Evolutionary conservation across 2,329 filamentous ascomycete species (phyloP).

Genomic region (Sphaerulina musiva): DNA sequence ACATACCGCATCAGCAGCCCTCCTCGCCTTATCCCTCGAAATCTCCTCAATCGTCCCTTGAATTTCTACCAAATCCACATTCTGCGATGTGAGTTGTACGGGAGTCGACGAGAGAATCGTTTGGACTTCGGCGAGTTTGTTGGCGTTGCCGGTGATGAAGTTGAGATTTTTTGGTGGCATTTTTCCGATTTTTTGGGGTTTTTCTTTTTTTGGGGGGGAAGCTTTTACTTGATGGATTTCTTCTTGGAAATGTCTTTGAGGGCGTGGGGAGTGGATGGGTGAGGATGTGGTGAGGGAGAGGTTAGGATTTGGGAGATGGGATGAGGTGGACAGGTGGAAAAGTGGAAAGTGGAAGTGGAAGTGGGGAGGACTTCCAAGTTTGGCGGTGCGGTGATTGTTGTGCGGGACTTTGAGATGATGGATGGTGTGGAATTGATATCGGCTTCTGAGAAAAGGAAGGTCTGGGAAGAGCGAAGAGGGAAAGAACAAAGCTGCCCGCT

Average conservation of each 20-base stretch:
- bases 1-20: conserved; percentile 69
- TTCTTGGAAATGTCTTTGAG: too few relatives aligned
- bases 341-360: neutral
- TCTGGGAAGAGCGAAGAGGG: too few relatives aligned
- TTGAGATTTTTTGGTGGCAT: conserved; percentile 54
- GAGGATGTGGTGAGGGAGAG: too few relatives aligned
- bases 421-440: too few relatives aligned
- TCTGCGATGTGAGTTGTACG: conserved; percentile 66
- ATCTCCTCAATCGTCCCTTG: conserved; percentile 92
- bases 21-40: conserved; percentile 75
- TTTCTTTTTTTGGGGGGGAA: too few relatives aligned
- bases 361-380: neutral
- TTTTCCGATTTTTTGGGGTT: too few relatives aligned
- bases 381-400: neutral
- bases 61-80: conserved; percentile 77
- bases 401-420: neutral
- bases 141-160: conserved; percentile 94
- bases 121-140: conserved; percentile 86
- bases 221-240: too few relatives aligned
- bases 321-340: too few relatives aligned
- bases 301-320: too few relatives aligned
- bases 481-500: too few relatives aligned
- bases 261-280: too few relatives aligned
- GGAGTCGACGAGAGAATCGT: conserved; percentile 67
- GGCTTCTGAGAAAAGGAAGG: too few relatives aligned